These are phyloP conservation scores for Thelonectria blattea DNA, from an alignment of 2,329 filamentous ascomycete genomes.

Conservation along the genomic window DNA sequence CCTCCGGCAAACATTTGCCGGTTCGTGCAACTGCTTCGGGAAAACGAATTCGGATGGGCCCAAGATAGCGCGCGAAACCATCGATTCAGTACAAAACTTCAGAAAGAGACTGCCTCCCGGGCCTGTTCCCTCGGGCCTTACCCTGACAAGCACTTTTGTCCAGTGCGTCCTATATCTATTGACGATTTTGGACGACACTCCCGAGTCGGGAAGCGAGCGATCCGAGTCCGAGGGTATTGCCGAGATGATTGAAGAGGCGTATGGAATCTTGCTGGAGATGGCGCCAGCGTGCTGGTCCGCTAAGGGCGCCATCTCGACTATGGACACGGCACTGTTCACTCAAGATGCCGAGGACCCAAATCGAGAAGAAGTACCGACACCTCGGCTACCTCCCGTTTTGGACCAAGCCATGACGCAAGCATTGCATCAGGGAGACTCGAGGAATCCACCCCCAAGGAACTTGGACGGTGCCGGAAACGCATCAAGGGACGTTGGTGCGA, in stretches of 20 bases:
- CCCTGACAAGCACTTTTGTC: not conserved
- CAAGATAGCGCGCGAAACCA: not conserved
- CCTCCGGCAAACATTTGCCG: not conserved
- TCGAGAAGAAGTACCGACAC: not conserved
- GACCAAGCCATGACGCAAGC: not conserved
- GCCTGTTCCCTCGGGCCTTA: not conserved
- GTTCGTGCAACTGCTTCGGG: not conserved
- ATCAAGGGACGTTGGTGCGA: not conserved
- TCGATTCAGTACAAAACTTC: not conserved
- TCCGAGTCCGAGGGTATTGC: not conserved
- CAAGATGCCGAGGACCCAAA: not conserved
- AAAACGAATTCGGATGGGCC: not conserved
- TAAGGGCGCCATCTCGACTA: not conserved
- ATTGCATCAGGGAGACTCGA: not conserved
- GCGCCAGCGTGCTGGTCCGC: not conserved
- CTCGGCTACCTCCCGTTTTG: not conserved
- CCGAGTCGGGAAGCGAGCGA: not conserved
- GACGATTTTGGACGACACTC: not conserved
- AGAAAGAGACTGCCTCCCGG: not conserved
- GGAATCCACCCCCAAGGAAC: not conserved
- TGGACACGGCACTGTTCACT: not conserved
- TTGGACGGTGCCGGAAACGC: not conserved
- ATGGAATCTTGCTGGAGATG: not conserved
- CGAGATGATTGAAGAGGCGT: conserved; percentile 1
- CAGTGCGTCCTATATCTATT: not conserved